Evolutionary conservation across 768 basidiomycete genomes (phyloP), one percentile per base, ranked within the genome.

Genomic region (Paxillus rubicundulus): DNA sequence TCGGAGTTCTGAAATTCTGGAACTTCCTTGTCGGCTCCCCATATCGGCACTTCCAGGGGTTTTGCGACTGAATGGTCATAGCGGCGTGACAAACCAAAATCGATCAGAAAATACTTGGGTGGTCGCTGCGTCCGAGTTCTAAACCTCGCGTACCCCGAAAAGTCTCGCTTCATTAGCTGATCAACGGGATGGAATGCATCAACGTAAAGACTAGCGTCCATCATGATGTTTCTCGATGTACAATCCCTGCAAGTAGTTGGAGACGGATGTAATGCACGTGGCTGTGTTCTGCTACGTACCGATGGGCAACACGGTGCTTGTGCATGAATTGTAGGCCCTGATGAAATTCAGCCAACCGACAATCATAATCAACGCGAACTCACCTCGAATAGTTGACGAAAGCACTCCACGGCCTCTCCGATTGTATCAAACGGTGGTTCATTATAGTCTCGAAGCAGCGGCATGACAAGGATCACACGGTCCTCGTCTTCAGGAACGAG

Each of bases 1-100:
- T 53, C 28, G 6, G 49, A 58, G 12, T 60, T 61, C 20, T 68
- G 60, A 40, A 70, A 71, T 42, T 78, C 77, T 0, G 78, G 77
- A 0, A 69, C 70, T 1, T 72, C 62, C 46, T 69, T 70, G 58
- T 82, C 78, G 3, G 71, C 77, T 1, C 77, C 78, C 9, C 57
- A 54, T 2, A 74, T 62, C 0, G 71, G 66, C 4, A 54, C 39
- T 28, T 68, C 71, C 0, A 54, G 54, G 0, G 73, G 71, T 0
- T 59, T 43, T 0, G 58, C 50, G 5, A 70, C 57, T 0, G 61
- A 44, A 0, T 71, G 66, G 1, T 52, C 58, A 40, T 69, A 75
- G 2, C 45, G 56, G 0, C 63, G 59, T 12, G 74, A 73, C 2
- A 74, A 34, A 1, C 71, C 72, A 12, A 74, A 73, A 38, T 74